Conservation (phyloP, 2,329 filamentous ascomycete species). For the Elsinoe arachidis region DNA sequence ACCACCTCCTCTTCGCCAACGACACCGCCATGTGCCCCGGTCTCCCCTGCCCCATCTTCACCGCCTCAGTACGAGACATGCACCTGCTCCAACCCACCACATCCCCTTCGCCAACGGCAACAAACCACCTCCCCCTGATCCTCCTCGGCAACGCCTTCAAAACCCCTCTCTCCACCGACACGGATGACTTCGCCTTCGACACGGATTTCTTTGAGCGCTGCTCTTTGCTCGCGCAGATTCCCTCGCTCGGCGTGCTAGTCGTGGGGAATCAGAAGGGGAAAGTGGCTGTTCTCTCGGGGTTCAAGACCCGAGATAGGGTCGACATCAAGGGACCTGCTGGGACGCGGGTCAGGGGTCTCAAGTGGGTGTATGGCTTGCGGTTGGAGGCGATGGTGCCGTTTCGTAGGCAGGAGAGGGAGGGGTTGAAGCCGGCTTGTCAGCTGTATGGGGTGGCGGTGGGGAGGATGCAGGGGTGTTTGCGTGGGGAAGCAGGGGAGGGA, state of each 20-base stretch:
- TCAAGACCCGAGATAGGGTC: slow-evolving; percentile 38
- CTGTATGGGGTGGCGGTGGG: slow-evolving; percentile 61
- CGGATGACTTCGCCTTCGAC: slow-evolving; percentile 24
- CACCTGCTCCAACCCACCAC: slow-evolving; percentile 34
- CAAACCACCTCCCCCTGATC: slow-evolving; percentile 14
- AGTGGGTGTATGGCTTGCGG: slow-evolving; percentile 37
- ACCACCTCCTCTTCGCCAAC: slow-evolving; percentile 19
- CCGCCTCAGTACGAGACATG: slow-evolving; percentile 34
- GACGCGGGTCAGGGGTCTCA: slow-evolving; percentile 36
- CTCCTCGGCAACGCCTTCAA: slow-evolving; percentile 28
- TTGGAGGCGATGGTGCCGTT: slow-evolving; percentile 50
- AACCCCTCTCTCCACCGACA: slow-evolving; percentile 26
- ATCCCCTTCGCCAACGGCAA: neutral
- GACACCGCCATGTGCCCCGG: slow-evolving; percentile 21
- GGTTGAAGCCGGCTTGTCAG: slow-evolving; percentile 40
- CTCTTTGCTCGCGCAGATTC: slow-evolving; percentile 56
- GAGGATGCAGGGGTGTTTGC: slow-evolving; percentile 45
- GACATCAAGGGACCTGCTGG: neutral
- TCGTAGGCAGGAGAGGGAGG: slow-evolving; percentile 42
- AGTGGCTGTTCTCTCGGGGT: slow-evolving; percentile 48
- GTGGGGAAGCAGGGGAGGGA: slow-evolving; percentile 21
- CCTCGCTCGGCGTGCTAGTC: slow-evolving; percentile 61
- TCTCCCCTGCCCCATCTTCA: slow-evolving; percentile 33
- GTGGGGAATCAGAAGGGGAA: slow-evolving; percentile 59
- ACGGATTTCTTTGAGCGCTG: slow-evolving; percentile 41